These are phyloP conservation scores for Urostyla sp. DNA, from an alignment of 73 alveolate genomes.

Conservation along the genomic window DNA sequence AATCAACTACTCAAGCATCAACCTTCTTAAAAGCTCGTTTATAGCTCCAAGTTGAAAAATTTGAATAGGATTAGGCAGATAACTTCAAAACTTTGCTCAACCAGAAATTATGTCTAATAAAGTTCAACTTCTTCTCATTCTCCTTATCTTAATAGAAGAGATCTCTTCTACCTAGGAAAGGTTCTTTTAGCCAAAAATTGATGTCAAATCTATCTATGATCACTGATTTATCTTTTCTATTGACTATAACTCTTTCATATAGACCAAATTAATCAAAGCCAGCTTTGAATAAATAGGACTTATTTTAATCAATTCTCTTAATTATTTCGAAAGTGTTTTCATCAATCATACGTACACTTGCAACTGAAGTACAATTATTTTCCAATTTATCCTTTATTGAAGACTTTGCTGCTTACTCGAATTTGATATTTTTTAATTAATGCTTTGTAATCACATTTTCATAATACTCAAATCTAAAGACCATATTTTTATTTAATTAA, in stretches of 20 bases:
- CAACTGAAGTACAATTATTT: conserved; percentile 3
- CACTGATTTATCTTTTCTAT: conserved; percentile 56
- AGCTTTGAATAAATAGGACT: background rate
- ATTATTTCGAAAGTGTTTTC: conserved; percentile 40
- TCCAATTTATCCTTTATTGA: conserved; percentile 30
- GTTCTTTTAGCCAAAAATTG: conserved; percentile 24
- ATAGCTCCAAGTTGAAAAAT: background rate
- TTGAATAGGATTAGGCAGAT: background rate
- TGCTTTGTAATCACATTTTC: conserved; percentile 60
- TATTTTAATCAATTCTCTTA: conserved; percentile 32
- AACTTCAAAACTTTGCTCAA: conserved; percentile 31
- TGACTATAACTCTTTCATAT: conserved; percentile 53
- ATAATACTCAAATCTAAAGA: conserved; percentile 60
- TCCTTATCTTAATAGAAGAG: conserved; percentile 52
- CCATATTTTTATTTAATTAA: conserved; percentile 43
- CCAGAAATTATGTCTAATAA: conserved; percentile 66
- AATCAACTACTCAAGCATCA: background rate
- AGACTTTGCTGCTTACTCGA: conserved; percentile 58
- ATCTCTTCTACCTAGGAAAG: conserved; percentile 65
- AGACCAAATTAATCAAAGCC: conserved; percentile 51
- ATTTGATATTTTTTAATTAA: conserved; percentile 29
- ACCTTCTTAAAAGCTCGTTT: conserved; percentile 19
- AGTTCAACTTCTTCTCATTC: conserved; percentile 12
- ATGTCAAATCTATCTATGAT: conserved; percentile 56
- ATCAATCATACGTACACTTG: conserved; percentile 35